Percentiles rank a stretch among this genome's conserved stretches.
phyloP scores from a whole-genome alignment of 768 basidiomycete genomes.

The Auriculariales sp. region DNA sequence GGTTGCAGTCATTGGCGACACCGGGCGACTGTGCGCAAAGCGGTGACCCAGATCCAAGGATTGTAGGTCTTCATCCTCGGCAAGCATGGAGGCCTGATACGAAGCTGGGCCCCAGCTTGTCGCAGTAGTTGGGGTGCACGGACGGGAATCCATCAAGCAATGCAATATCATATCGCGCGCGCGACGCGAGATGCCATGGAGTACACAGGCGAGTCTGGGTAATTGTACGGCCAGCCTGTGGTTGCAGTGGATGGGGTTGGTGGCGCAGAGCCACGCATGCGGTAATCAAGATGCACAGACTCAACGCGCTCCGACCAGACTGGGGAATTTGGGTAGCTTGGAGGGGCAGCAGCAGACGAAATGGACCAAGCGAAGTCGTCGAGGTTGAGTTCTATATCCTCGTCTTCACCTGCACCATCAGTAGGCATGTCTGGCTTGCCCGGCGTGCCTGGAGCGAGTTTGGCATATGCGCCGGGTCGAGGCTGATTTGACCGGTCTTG shows the following conservation, averaged over 20 bases:
- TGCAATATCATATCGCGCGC: conserved; percentile 22
- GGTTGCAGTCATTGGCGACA: no score
- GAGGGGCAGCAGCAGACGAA: conserved; percentile 55
- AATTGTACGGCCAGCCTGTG: conserved; percentile 11
- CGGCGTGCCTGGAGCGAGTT: conserved; percentile 21
- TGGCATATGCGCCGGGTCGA: conserved; percentile 38
- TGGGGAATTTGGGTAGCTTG: conserved; percentile 20
- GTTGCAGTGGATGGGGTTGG: conserved; percentile 24
- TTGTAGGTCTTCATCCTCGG: conserved; percentile 13
- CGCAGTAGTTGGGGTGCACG: conserved; percentile 15
- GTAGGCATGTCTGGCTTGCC: conserved; percentile 16
- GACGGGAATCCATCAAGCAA: conserved; percentile 8
- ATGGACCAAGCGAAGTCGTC: conserved; percentile 60
- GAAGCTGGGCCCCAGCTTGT: conserved; percentile 33
- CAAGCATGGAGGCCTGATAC: conserved; percentile 11
- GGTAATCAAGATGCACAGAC: conserved; percentile 39
- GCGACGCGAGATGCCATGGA: conserved; percentile 10
- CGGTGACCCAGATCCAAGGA: conserved; percentile 29
- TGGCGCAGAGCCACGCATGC: conserved; percentile 33
- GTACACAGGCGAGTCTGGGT: conserved; percentile 7
- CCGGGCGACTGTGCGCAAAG: no score
- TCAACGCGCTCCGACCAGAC: conserved; percentile 24
- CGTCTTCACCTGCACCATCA: conserved; percentile 10
- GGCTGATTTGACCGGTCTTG: conserved; percentile 29
- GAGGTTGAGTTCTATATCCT: conserved; percentile 36